phyloP scores from a whole-genome alignment of 768 basidiomycete species.

The Cystobasidium tubakii region DNA sequence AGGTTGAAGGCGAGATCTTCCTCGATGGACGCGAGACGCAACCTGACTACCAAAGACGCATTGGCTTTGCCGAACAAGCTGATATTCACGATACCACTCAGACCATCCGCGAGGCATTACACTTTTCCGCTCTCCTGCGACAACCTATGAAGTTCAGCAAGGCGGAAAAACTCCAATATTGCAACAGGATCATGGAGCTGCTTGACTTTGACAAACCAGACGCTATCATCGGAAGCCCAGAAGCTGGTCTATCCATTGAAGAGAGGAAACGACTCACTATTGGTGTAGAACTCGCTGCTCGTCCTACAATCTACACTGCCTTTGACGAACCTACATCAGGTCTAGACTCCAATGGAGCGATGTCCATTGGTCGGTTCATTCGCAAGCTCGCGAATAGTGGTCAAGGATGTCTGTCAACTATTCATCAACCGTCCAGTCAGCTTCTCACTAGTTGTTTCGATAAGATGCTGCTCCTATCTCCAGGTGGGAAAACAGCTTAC shows the following conservation, averaged over 20 bases:
- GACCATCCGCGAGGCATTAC: constrained; percentile 53
- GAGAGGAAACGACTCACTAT: constrained; percentile 4
- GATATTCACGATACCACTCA: constrained; percentile 51
- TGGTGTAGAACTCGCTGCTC: constrained; percentile 4
- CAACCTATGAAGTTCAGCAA: constrained; percentile 49
- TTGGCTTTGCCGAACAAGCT: constrained; percentile 46
- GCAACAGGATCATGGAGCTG: constrained; percentile 51
- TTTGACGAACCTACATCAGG: constrained; percentile 50
- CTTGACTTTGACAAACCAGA: constrained; percentile 51
- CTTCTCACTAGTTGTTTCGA: constrained; percentile 65
- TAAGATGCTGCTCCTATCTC: constrained; percentile 27
- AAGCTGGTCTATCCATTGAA: constrained; percentile 6
- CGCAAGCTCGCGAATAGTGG: constrained; percentile 68
- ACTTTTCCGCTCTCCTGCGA: constrained; percentile 51
- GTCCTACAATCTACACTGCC: constrained; percentile 53
- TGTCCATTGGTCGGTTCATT: constrained; percentile 56
- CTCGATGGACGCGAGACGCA: constrained; percentile 51
- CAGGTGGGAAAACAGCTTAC: constrained; percentile 23
- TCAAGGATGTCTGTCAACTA: constrained; percentile 80
- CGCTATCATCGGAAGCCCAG: constrained; percentile 11
- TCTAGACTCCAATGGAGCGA: constrained; percentile 43
- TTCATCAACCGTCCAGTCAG: constrained; percentile 54
- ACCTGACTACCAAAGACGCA: constrained; percentile 52
- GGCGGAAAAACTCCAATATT: constrained; percentile 50
- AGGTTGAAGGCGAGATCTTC: constrained; percentile 52